Evolutionary conservation across 768 basidiomycete genomes (phyloP), one percentile per base, ranked within the genome.

Genomic region (Lactifluus pinguis): DNA sequence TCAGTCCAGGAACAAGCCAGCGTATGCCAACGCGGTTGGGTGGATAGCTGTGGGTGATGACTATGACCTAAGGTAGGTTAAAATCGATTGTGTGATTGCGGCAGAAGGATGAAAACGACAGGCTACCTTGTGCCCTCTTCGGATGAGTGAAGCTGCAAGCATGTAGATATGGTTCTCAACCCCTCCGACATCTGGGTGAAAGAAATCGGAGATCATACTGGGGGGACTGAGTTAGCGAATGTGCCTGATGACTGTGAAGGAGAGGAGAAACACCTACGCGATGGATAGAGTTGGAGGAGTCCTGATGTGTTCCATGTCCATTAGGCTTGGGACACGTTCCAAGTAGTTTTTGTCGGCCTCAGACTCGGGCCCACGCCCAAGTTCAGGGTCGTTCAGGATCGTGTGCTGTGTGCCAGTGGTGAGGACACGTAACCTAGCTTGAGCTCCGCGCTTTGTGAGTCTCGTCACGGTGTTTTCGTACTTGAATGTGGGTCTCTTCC

Each of bases 131-230:
- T 99, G 95, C 4, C 94, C 93, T 44, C 81, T 81, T 45, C 79
- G 77, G 56, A 94, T 83, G 45, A 98, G 83, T 51, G 87, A 86
- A 19, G 88, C 85, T 59, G 87, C 86, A 50, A 99, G 80, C 83
- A 90, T 90, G 74, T 92, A 98, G 41, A 98, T 95, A 72, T 97
- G 93, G 61, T 85, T 95, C 74, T 98, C 97, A 36, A 99, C 95
- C 8, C 97, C 97, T 3, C 97, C 97, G 3, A 95, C 87, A 60
- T 83, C 79, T 0, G 97, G 97, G 69, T 91, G 85, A 75, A 98
- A 99, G 77, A 98, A 99, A 75, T 99, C 97, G 45, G 86, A 89
- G 60, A 98, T 84, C 91, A 98, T 93, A 49, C 94, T 95, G 64
- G 34, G 29, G 7, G 29, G 10, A 17, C 38, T 34, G 8, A 34